These are phyloP conservation scores for Dactylellina drechsleri DNA, from an alignment of 2,329 filamentous ascomycete genomes.

Conservation along the genomic window DNA sequence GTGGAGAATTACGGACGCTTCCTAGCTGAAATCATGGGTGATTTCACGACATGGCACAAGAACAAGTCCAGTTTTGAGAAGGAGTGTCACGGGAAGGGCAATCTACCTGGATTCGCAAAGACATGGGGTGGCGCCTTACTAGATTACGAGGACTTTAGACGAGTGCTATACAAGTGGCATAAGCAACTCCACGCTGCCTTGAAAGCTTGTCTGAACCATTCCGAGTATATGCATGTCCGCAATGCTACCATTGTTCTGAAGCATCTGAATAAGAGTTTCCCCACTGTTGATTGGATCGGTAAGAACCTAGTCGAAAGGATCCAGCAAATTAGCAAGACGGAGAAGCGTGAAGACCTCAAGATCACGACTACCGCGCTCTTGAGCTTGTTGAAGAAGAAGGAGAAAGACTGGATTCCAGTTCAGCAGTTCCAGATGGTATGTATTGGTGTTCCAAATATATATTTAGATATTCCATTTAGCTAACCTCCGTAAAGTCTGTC, in stretches of 20 bases:
- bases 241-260: constrained; percentile 94
- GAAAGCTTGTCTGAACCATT: constrained; percentile 79
- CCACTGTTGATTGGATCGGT: constrained; percentile 89
- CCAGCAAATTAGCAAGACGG: constrained; percentile 57
- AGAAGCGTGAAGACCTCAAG: constrained; percentile 59
- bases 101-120: constrained; percentile 76
- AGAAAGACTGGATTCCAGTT: constrained; percentile 58
- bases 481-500: constrained; percentile 32
- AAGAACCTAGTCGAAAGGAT: constrained; percentile 60
- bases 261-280: constrained; percentile 81
- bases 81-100: constrained; percentile 77
- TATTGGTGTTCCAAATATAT: constrained; percentile 2
- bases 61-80: constrained; percentile 81
- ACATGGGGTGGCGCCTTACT: constrained; percentile 73
- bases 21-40: constrained; percentile 80
- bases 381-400: constrained; percentile 58
- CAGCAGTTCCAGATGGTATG: constrained; percentile 58
- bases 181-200: constrained; percentile 80
- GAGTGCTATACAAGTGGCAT: constrained; percentile 90
- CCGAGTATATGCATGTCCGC: constrained; percentile 95
- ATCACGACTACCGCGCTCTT: constrained; percentile 58
- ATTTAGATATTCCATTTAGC: constrained; percentile 22
- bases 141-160: constrained; percentile 85
- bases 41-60: constrained; percentile 84
- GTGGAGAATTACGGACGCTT: constrained; percentile 94